Conservation (phyloP, 2,329 filamentous ascomycete genomes). For the Beauveria scarabaeidicola region DNA sequence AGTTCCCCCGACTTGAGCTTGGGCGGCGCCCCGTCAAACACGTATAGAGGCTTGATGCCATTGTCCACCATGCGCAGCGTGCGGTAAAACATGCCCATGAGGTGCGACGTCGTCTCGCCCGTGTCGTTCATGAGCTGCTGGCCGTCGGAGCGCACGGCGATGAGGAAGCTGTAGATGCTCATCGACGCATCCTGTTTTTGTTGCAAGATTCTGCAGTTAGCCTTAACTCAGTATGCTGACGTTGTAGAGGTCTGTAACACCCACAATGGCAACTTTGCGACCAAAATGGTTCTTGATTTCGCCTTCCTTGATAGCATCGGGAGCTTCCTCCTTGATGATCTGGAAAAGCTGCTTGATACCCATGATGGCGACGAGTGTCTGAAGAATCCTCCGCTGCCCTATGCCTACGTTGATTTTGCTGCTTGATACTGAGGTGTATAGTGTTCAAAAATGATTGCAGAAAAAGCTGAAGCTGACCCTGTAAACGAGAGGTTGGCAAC, state of each 20-base stretch:
- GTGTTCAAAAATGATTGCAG: neutral
- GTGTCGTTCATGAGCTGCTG: constrained; percentile 93
- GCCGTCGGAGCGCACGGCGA: constrained; percentile 92
- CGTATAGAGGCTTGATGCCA: constrained; percentile 95
- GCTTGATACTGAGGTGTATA: neutral
- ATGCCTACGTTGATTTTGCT: neutral
- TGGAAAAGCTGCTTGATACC: constrained; percentile 67
- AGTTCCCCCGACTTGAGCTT: constrained; percentile 97
- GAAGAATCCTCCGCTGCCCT: neutral
- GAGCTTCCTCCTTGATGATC: constrained; percentile 85
- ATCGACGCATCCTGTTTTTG: constrained; percentile 56
- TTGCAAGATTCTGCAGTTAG: neutral
- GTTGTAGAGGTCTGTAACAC: constrained; percentile 24
- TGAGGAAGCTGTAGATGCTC: constrained; percentile 98
- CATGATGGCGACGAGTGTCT: constrained; percentile 32
- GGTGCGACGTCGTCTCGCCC: constrained; percentile 92
- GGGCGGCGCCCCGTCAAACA: constrained; percentile 93
- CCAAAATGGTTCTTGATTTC: constrained; percentile 99
- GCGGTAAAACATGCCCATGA: constrained; percentile 99
- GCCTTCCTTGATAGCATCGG: constrained; percentile 89
- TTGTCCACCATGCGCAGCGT: constrained; percentile 97
- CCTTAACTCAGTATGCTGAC: neutral
- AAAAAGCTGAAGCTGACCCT: neutral
- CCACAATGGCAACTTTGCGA: constrained; percentile 92
- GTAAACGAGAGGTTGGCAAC: neutral